Evolutionary conservation across 148 eudicot genomes (phyloP), one percentile per base, ranked within the genome.

Genomic region (Chenopodium quinoa): DNA sequence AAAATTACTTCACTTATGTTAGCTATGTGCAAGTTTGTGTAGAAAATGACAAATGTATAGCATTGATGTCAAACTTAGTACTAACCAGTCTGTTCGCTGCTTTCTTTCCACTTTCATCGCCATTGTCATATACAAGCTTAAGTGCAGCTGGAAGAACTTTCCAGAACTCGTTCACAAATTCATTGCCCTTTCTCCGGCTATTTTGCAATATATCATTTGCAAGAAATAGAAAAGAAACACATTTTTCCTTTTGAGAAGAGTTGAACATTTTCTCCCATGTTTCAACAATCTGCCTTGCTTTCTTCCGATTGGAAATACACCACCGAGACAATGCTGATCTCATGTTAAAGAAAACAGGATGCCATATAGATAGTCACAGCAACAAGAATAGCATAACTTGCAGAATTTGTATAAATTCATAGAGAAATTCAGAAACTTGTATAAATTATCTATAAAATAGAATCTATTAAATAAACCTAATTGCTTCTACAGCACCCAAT

Each of bases 151-250:
- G 99, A 80, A 96, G 93, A 78, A 93, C 93, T 88, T 96, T 93
- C 99, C 97, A 96, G 80, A 96, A 96, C 79, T 96, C 99, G 83
- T 93, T 93, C 76, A 96, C 97, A 91, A 89, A 93, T 82, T 96
- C 99, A 64, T 86, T 91, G 71, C 99, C 99, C 83, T 89, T 93
- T 84, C 93, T 91, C 87, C 97, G 87, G 82, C 98, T 95, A 85
- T 95, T 95, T 86, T 95, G 99, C 82, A 95, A 82, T 80, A 95
- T 95, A 78, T 95, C 99, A 90, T 95, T 95, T 63, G 99, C 89
- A 86, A 95, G 87, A 86, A 88, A 92, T 19, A 95, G 89, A 84
- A 92, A 88, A 46, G 97, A 88, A 75, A 93, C 89, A 25, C 89
- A 90, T 82, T 89, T 94, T 54, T 93, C 93, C 69, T 88, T 85